phyloP scores from a whole-genome alignment of 108 stramenopile species.

The Discostella stelligeroides region DNA sequence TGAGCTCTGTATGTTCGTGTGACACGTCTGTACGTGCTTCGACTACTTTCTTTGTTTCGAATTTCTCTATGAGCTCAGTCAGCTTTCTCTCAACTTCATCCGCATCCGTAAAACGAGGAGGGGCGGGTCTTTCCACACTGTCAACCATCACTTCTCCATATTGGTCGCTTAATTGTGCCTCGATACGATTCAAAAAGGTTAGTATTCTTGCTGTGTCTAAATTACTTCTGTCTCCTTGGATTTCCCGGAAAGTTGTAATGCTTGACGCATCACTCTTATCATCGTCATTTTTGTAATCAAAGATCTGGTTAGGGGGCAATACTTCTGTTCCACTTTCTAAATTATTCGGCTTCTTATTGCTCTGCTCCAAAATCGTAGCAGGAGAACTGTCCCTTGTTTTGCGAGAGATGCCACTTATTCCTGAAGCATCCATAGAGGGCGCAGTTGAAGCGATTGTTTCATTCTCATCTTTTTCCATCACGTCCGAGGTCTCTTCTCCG shows the following conservation, averaged over 20 bases:
- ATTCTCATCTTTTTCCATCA: conserved; percentile 12
- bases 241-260: conserved; percentile 33
- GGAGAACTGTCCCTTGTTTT: conserved; percentile 2
- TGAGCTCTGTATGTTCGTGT: conserved; percentile 20
- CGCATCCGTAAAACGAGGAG: conserved; percentile 13
- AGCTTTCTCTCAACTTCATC: conserved; percentile 44
- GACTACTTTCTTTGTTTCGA: conserved; percentile 23
- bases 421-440: conserved; percentile 27
- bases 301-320: conserved; percentile 32
- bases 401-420: conserved; percentile 17
- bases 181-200: conserved; percentile 35
- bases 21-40: conserved; percentile 4
- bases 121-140: not conserved
- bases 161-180: conserved; percentile 6
- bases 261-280: conserved; percentile 46
- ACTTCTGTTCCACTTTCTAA: not conserved
- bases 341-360: not conserved
- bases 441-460: conserved; percentile 14
- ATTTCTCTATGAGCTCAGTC: conserved; percentile 25
- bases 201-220: conserved; percentile 36
- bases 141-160: not conserved
- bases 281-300: conserved; percentile 24
- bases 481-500: conserved; percentile 18
- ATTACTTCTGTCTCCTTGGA: conserved; percentile 11
- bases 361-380: not conserved